Evolutionary conservation across 2,329 filamentous ascomycete species (phyloP), one percentile per base, ranked within the genome.

Genomic region (Fusarium austroafricanum): DNA sequence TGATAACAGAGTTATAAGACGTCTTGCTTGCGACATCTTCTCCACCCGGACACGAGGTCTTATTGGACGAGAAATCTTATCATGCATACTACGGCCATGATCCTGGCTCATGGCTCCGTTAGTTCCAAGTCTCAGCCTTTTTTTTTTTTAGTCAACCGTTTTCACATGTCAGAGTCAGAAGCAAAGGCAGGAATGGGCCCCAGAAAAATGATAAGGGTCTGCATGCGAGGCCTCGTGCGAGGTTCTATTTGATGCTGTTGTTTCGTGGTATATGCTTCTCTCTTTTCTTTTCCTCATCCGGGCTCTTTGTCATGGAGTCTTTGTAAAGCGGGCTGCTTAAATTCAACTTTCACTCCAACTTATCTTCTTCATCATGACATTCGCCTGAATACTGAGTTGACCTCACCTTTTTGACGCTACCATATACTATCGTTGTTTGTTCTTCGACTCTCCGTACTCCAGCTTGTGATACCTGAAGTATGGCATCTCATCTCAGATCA

Each of bases 151-250:
- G 26, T 55, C 55, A 29, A 44, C 60, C 53, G 59, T 61, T 70
- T 71, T 73, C 71, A 73, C 71, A 73, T 73, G 71, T 71, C 70
- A 73, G 53, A 46, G 35, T 31, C 20, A 56, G 20, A 17, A 28
- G 17, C 38, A 23, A 44, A 40, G 46, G 46, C 31, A 26, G 39
- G 39, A 47, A 60, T 50, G 61, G 59, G 49, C 53, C 37, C 47
- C 43, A 39, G 56, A 46, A 49, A 55, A 69, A 52, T 33, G 45
- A 57, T 60, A 62, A 55, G 55, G 47, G 42, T 55, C 57, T 37
- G 39, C 23, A 61, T 26, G 45, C 42, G 35, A 55, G 40, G 46
- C 53, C 66, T 67, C 45, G 26, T 60, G 49, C 62, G 45, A 55
- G 49, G 21, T 37, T 65, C 47, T 50, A 67, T 67, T 59, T 64